Evolutionary conservation across 768 basidiomycete genomes (phyloP), one percentile per base, ranked within the genome.

Genomic region (Amanita rubescens): DNA sequence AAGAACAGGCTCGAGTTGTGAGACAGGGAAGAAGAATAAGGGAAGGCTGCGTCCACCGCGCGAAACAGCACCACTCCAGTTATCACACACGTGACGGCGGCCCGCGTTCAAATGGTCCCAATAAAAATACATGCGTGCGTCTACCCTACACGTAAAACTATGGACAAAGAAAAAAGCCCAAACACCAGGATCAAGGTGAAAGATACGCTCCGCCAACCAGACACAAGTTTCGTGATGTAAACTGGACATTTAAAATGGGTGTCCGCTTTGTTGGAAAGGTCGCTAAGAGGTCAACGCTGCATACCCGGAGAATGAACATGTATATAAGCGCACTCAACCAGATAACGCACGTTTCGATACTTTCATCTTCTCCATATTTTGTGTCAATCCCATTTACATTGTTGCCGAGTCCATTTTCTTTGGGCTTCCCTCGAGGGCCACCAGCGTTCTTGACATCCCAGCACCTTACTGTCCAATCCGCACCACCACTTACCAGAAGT

Each of bases 261-360:
- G 96, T 98, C 51, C 94, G 80, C 73, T 98, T 99, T 27, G 96
- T 99, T 6, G 90, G 89, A 66, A 93, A 96, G 0, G 94, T 94
- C 2, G 90, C 78, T 2, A 98, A 68, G 25, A 98, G 75, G 64
- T 98, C 95, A 17, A 77, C 74, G 17, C 95, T 97, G 64, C 44
- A 55, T 20, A 35, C 44, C 38, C 34, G n/a, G n/a, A 35, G 30
- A 32, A 39, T 42, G 19, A 34, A 48, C 49, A 54, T 54, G 57
- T 51, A 58, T 55, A 24, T 46, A 42, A 56, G 46, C 25, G 8
- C 2, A 11, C 3, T 8, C 17, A 3, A 27, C 15, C 41, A 30
- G 32, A 12, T 3, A 51, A 73, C 89, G 60, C 66, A 93, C 91
- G 88, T 91, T 63, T 89, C 88, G 24, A 66, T 68, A 58, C 67